These are phyloP conservation scores for Olyra latifolia DNA, from an alignment of 176 grass and related monocot species.

Conservation along the genomic window DNA sequence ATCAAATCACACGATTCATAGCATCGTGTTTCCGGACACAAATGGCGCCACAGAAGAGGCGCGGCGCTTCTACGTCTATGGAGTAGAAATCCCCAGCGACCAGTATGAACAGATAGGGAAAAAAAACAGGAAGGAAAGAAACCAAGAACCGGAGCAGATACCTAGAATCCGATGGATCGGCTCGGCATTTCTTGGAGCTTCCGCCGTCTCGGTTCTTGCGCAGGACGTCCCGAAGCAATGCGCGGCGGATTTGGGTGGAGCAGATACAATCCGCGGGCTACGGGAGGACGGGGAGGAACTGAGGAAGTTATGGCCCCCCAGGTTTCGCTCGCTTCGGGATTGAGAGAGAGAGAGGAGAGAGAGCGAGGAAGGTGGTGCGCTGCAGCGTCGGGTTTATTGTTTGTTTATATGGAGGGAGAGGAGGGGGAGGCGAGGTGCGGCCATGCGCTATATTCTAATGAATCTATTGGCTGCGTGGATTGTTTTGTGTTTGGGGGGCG, in stretches of 20 bases:
- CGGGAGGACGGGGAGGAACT: not conserved
- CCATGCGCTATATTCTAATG: constrained; percentile 9
- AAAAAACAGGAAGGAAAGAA: not conserved
- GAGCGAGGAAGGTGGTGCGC: not conserved
- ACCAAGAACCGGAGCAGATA: not conserved
- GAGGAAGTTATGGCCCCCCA: not conserved
- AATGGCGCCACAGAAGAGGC: not conserved
- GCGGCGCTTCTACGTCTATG: not conserved
- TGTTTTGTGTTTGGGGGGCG: not conserved
- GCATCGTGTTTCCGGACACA: not conserved
- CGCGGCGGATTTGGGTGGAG: constrained; percentile 11
- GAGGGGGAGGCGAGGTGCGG: not conserved
- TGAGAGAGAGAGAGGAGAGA: not conserved
- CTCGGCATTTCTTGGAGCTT: not conserved
- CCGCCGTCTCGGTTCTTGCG: not conserved
- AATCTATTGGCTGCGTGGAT: not conserved
- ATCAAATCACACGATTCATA: not conserved
- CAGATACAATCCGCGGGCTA: not conserved
- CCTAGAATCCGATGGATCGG: constrained; percentile 27
- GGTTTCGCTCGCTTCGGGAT: constrained; percentile 3
- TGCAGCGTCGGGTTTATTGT: not conserved
- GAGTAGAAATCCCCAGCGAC: not conserved
- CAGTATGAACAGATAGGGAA: not conserved
- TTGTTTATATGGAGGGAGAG: constrained; percentile 15
- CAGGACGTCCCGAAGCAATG: not conserved